Percentiles rank a stretch among this genome's conserved stretches.
Evolutionary conservation across 1,139 yeast species (phyloP).

Genomic region (Hansenula sp.): DNA sequence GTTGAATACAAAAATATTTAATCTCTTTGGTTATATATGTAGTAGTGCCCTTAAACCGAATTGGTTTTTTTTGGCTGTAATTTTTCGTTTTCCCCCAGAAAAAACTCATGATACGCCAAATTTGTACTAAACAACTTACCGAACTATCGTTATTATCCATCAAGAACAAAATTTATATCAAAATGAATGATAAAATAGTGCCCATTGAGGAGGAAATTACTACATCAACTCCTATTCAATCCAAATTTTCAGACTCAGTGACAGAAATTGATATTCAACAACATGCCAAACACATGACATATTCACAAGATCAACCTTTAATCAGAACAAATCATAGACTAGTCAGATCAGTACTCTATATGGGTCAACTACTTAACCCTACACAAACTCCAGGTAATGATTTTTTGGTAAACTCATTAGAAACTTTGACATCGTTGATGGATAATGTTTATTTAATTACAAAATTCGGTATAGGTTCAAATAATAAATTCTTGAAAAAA

Average conservation of each 20-base stretch:
- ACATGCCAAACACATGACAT: not conserved
- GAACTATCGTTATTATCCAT: too few species aligned
- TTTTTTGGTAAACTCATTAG: conserved; percentile 15
- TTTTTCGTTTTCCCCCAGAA: too few species aligned
- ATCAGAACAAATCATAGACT: conserved; percentile 14
- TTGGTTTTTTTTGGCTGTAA: too few species aligned
- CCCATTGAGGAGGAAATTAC: not conserved
- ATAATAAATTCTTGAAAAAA: conserved; percentile 8
- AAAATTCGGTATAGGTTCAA: conserved; percentile 18
- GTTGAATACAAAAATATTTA: too few species aligned
- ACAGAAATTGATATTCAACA: not conserved
- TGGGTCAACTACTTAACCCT: conserved; percentile 15
- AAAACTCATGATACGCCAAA: too few species aligned
- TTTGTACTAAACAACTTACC: too few species aligned
- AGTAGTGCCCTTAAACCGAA: too few species aligned
- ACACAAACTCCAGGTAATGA: conserved; percentile 6
- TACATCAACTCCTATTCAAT: not conserved
- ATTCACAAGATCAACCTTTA: not conserved
- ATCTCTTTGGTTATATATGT: too few species aligned
- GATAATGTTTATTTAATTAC: conserved; percentile 20
- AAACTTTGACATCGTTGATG: conserved; percentile 19
- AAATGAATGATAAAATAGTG: not conserved
- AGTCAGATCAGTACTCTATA: conserved; percentile 17
- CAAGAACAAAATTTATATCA: not conserved
- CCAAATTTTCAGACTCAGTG: not conserved